phyloP scores from a whole-genome alignment of 2,329 filamentous ascomycete species.

The Aschersonia sp. region DNA sequence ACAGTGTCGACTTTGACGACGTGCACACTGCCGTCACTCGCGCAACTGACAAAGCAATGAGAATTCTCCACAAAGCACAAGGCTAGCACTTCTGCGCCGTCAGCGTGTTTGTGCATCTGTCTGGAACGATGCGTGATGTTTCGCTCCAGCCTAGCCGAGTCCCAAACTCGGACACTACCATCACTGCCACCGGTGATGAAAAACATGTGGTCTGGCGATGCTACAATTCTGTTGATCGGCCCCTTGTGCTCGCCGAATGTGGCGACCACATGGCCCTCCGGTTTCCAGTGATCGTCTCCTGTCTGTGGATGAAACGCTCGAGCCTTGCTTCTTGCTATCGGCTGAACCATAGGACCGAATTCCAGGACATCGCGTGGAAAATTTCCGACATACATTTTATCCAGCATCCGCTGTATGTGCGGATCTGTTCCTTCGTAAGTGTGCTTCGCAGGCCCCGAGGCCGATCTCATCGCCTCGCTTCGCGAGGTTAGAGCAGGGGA shows the following conservation, averaged over 20 bases:
- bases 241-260: slow-evolving; percentile 80
- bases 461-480: slow-evolving; percentile 16
- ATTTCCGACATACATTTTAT: slow-evolving; percentile 69
- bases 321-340: slow-evolving; percentile 42
- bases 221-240: slow-evolving; percentile 65
- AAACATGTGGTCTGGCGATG: slow-evolving; percentile 83
- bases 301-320: slow-evolving; percentile 27
- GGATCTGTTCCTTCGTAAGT: slow-evolving; percentile 73
- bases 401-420: slow-evolving; percentile 55
- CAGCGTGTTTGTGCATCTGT: slow-evolving; percentile 65
- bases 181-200: slow-evolving; percentile 92
- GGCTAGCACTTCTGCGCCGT: slow-evolving; percentile 59
- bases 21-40: slow-evolving; percentile 78
- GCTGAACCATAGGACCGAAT: slow-evolving; percentile 69
- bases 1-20: slow-evolving; percentile 64
- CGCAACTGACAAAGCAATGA: slow-evolving; percentile 84
- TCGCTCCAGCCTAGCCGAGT: slow-evolving; percentile 74
- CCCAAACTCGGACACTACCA: slow-evolving; percentile 84
- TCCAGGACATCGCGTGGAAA: slow-evolving; percentile 50
- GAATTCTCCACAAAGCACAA: slow-evolving; percentile 88
- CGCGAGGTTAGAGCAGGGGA: slow-evolving; percentile 10
- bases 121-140: slow-evolving; percentile 81
- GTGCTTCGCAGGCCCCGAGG: slow-evolving; percentile 45
- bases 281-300: slow-evolving; percentile 53
- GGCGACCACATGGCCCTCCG: slow-evolving; percentile 69